These are phyloP conservation scores for Prunus mira DNA, from an alignment of 306 rosid genomes.

Conservation along the genomic window DNA sequence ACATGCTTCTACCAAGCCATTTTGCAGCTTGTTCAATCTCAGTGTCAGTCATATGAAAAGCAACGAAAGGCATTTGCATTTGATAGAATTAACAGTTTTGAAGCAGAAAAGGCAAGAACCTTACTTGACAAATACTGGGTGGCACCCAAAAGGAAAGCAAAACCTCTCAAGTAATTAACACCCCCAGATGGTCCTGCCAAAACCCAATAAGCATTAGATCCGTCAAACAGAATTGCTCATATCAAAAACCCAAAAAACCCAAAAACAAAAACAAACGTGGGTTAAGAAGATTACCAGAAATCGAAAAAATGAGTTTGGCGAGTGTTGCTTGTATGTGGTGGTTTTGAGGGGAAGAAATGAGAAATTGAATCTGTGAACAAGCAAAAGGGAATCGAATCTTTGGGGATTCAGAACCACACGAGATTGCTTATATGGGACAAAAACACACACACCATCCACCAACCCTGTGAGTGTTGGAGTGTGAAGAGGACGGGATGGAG, in stretches of 20 bases:
- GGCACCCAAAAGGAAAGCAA: not conserved
- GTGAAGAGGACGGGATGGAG: not conserved
- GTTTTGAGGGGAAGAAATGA: not conserved
- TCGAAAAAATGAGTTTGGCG: constrained; percentile 3
- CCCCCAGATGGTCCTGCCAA: constrained; percentile 14
- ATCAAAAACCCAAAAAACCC: not conserved
- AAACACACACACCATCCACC: constrained; percentile 16
- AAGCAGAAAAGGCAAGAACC: constrained; percentile 9
- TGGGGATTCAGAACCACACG: constrained; percentile 32
- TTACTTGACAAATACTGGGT: constrained; percentile 7
- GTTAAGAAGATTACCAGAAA: constrained; percentile 2
- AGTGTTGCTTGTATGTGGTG: not conserved
- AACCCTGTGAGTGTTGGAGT: not conserved
- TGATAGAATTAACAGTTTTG: not conserved
- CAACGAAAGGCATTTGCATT: not conserved
- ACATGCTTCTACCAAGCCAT: not conserved
- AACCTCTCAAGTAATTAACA: not conserved
- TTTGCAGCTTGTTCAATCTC: not conserved
- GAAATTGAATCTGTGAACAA: constrained; percentile 19
- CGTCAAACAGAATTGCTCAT: not conserved
- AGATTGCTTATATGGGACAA: constrained; percentile 22
- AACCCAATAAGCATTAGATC: constrained; percentile 3
- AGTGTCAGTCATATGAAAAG: not conserved
- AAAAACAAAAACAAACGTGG: not conserved
- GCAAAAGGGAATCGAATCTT: constrained; percentile 19